phyloP scores from a whole-genome alignment of 805 yeast genomes.

The Ogataea pilisensis region DNA sequence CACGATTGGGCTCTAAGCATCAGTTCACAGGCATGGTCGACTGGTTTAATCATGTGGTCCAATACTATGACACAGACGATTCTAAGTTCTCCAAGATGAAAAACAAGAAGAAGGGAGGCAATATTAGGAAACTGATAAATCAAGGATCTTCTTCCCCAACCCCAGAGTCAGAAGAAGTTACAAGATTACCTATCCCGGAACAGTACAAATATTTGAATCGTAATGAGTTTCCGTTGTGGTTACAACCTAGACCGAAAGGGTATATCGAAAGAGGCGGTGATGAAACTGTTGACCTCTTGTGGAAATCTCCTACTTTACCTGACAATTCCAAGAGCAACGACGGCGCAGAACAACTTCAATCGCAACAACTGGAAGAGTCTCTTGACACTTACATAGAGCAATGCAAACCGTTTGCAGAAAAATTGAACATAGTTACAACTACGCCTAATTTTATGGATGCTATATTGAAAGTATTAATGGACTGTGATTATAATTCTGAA shows the following conservation, averaged over 20 bases:
- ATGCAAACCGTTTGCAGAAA: conserved; percentile 55
- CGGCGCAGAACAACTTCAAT: too few species aligned
- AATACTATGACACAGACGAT: conserved; percentile 51
- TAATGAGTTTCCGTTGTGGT: conserved; percentile 63
- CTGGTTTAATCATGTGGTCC: conserved; percentile 60
- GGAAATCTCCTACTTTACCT: conserved; percentile 44
- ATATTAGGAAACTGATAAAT: conserved; percentile 20
- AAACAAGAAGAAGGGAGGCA: conserved; percentile 15
- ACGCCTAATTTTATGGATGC: conserved; percentile 85
- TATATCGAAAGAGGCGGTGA: conserved; percentile 82
- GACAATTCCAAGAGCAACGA: too few species aligned
- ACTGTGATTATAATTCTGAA: conserved; percentile 44
- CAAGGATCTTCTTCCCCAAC: conserved; percentile 21
- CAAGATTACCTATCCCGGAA: conserved; percentile 37
- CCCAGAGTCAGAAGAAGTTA: conserved; percentile 18
- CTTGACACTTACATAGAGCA: conserved; percentile 49
- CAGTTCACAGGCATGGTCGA: conserved; percentile 66
- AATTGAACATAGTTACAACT: conserved; percentile 49
- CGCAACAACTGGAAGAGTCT: too few species aligned
- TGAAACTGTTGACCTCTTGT: conserved; percentile 58
- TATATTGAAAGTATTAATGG: conserved; percentile 52
- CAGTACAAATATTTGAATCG: conserved; percentile 39
- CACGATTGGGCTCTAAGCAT: conserved; percentile 68
- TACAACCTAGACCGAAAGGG: conserved; percentile 74
- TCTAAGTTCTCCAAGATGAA: conserved; percentile 14